Percentiles rank a stretch among this genome's conserved stretches.
These are phyloP conservation scores for Pyricularia pennisetigena DNA, from an alignment of 2,329 filamentous ascomycete species.

Conservation along the genomic window DNA sequence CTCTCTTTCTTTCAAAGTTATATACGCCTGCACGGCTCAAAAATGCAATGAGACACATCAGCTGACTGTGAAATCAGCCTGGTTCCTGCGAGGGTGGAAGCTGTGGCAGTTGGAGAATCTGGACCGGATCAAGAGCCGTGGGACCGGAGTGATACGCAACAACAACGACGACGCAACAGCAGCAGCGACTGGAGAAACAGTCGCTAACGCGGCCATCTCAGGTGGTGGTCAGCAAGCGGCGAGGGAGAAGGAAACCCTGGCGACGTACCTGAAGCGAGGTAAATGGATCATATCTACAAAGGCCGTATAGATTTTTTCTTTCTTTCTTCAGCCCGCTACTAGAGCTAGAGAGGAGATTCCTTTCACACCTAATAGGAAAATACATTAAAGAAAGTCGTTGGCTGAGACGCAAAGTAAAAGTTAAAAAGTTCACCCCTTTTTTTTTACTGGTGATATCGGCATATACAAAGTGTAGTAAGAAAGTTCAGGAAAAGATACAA, in stretches of 20 bases:
- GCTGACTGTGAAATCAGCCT: constrained; percentile 17
- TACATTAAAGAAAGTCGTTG: too few species aligned
- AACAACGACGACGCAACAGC: too few species aligned
- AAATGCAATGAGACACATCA: not conserved
- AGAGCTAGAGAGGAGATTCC: not conserved
- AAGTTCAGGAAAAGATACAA: too few species aligned
- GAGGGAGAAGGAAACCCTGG: not conserved
- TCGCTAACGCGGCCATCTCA: not conserved
- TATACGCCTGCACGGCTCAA: too few species aligned
- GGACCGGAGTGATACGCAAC: constrained; percentile 17
- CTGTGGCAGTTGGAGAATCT: constrained; percentile 25
- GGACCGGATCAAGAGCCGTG: constrained; percentile 17
- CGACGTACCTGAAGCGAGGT: constrained; percentile 9
- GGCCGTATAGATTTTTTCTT: constrained; percentile 2
- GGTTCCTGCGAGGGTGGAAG: constrained; percentile 32
- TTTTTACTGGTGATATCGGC: too few species aligned
- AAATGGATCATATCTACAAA: constrained; percentile 10
- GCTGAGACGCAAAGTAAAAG: too few species aligned
- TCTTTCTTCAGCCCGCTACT: too few species aligned
- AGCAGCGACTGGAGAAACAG: not conserved
- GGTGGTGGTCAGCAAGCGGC: not conserved
- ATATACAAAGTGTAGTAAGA: too few species aligned
- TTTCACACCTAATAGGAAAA: too few species aligned
- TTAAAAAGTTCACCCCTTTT: too few species aligned
- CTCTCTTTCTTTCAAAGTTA: too few species aligned